These are phyloP conservation scores for Lactarius quietus DNA, from an alignment of 768 basidiomycete genomes.

Conservation along the genomic window DNA sequence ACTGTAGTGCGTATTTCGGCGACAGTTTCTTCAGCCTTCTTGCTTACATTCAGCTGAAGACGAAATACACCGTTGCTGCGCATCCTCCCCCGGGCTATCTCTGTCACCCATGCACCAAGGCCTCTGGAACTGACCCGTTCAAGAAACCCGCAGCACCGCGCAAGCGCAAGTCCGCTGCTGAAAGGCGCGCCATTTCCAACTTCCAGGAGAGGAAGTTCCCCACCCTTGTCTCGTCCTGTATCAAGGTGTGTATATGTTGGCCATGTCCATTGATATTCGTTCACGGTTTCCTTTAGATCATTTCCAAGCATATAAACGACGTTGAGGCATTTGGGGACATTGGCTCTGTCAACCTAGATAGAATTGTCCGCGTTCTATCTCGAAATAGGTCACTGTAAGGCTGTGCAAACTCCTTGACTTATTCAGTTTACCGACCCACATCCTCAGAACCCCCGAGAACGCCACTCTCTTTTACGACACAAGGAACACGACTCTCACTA, in stretches of 20 bases:
- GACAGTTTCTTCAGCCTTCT: neutral
- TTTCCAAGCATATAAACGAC: slow-evolving; percentile 83
- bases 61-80: slow-evolving; percentile 79
- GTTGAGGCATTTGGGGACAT: slow-evolving; percentile 89
- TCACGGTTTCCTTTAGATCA: slow-evolving; percentile 48
- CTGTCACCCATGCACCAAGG: slow-evolving; percentile 81
- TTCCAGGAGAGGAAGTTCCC: slow-evolving; percentile 71
- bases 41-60: slow-evolving; percentile 43
- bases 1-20: slow-evolving; percentile 63
- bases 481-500: slow-evolving; percentile 57
- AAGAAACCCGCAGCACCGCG: slow-evolving; percentile 65
- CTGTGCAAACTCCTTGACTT: neutral
- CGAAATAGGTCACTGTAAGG: slow-evolving; percentile 78
- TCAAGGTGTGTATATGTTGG: slow-evolving; percentile 49
- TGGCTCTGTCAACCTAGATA: slow-evolving; percentile 77
- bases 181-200: slow-evolving; percentile 62
- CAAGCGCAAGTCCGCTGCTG: slow-evolving; percentile 60
- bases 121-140: slow-evolving; percentile 77
- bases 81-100: slow-evolving; percentile 70
- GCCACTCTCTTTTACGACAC: slow-evolving; percentile 81
- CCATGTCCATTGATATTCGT: neutral
- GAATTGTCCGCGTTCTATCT: slow-evolving; percentile 77
- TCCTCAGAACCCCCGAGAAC: slow-evolving; percentile 67
- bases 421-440: slow-evolving; percentile 1
- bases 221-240: slow-evolving; percentile 74